These are phyloP conservation scores for Papiliotrema nemorosa DNA, from an alignment of 1,284 basidiomycete species.

Conservation along the genomic window DNA sequence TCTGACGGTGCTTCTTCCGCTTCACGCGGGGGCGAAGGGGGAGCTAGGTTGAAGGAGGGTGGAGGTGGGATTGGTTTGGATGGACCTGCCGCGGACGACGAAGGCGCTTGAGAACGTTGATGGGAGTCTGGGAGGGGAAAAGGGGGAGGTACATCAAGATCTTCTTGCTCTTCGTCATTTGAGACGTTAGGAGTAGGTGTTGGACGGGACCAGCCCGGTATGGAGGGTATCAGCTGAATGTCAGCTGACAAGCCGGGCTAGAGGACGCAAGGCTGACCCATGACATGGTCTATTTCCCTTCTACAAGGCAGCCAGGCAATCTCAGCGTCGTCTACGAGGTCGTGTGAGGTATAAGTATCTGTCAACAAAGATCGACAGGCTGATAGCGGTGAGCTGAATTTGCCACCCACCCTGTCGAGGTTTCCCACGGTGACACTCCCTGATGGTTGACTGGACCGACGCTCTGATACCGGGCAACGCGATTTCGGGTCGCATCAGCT, in stretches of 20 bases:
- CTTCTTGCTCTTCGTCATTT: constrained; percentile 52
- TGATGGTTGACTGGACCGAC: constrained; percentile 1
- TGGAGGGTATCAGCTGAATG: constrained; percentile 11
- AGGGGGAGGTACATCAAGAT: constrained; percentile 69
- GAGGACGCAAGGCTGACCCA: constrained; percentile 22
- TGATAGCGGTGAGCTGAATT: neutral
- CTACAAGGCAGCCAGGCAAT: neutral
- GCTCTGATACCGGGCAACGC: no score
- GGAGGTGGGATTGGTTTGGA: constrained; percentile 8
- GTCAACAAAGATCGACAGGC: neutral
- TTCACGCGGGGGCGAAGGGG: constrained; percentile 57
- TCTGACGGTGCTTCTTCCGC: constrained; percentile 35
- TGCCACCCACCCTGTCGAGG: constrained; percentile 2
- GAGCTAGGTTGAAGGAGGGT: constrained; percentile 47
- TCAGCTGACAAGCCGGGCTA: neutral
- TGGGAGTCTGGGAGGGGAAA: constrained; percentile 79
- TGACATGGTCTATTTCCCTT: constrained; percentile 19
- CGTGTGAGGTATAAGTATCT: neutral
- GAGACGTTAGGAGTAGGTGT: constrained; percentile 4
- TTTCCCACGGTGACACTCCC: constrained; percentile 9
- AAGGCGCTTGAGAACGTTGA: constrained; percentile 61
- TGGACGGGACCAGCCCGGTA: constrained; percentile 26
- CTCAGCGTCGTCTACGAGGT: neutral
- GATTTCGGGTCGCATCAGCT: no score
- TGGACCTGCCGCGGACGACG: constrained; percentile 15